Conservation (phyloP, 306 rosid genomes). For the Trifolium fragiferum region DNA sequence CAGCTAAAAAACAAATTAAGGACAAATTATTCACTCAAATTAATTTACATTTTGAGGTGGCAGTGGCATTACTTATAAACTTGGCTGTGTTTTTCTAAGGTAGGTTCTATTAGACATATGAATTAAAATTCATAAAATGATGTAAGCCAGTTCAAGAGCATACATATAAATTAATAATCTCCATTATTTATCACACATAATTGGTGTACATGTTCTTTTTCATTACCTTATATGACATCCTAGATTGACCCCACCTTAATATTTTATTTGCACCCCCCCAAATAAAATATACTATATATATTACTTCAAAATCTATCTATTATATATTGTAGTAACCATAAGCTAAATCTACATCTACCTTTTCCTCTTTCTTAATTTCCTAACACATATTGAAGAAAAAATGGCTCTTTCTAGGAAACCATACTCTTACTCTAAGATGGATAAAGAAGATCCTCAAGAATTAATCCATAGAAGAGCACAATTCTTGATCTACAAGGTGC, state of each 20-base stretch:
- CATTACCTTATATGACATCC: constrained; percentile 59
- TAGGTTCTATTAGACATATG: constrained; percentile 5
- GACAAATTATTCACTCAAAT: neutral
- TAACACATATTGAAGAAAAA: neutral
- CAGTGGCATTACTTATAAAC: neutral
- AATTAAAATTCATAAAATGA: constrained; percentile 42
- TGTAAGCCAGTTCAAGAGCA: constrained; percentile 59
- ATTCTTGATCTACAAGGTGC: constrained; percentile 74
- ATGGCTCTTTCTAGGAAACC: constrained; percentile 50
- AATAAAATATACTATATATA: constrained; percentile 47
- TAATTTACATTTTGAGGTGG: constrained; percentile 12
- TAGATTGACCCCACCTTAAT: constrained; percentile 45
- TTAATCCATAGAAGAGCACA: constrained; percentile 65
- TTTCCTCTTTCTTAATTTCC: neutral
- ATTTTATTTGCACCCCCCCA: constrained; percentile 31
- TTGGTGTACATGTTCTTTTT: constrained; percentile 65
- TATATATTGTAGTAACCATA: constrained; percentile 1
- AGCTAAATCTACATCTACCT: constrained; percentile 20
- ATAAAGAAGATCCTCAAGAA: constrained; percentile 83
- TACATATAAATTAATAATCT: constrained; percentile 22
- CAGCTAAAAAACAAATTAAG: neutral
- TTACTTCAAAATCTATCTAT: constrained; percentile 15
- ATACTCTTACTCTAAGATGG: constrained; percentile 62
- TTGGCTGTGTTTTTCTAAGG: constrained; percentile 21
- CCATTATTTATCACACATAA: constrained; percentile 53